Evolutionary conservation across 208 protist species (phyloP), one percentile per base, ranked within the genome.

Genomic region (Wallacemonas sp.): DNA sequence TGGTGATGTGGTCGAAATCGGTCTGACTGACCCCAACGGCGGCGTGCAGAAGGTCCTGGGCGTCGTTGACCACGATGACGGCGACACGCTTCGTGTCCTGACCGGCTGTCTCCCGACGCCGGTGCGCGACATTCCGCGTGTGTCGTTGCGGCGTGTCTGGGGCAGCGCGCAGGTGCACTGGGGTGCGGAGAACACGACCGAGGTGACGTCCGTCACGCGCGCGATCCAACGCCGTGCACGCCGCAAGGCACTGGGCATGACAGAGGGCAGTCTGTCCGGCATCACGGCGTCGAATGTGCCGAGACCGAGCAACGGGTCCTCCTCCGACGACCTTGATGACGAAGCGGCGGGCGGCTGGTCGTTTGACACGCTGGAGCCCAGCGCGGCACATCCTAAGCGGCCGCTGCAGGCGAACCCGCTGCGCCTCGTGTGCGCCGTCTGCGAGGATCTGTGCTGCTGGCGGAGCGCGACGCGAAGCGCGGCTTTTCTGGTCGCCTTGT

Each of bases 1-100:
- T 1, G 67, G 61, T 50, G 71, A 77, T 67, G 62, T 82, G 18
- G 71, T 77, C 12, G 71, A 75, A 31, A 32, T 77, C 18, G 45
- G 59, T 25, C 62, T 74, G 22, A 31, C 55, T 14, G 42, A 38
- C 22, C 7, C 55, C 22, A 36, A 55, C 61, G 62, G 69, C 16
- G 50, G 50, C 11, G 61, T 69, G 32, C 42, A 49, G 32, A 67
- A 62, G 36, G 45, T 77, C 1, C 46, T 82, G n/a, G 76, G 66
- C 10, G 57, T 82, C 46, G 71, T 77, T n/a, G 65, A 77, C 28
- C 46, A 57, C 3, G 50, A 74, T 26, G 46, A 55, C 42, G 61
- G 49, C 32, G 69, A 74, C 18, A 45, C 45, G 20, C 48, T 74
- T 18, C 61, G 55, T 38, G 39, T 74, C 26, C 49, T 74, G 14